These are phyloP conservation scores for Kalaharituber pfeilii DNA, from an alignment of 2,329 filamentous ascomycete species.

Conservation along the genomic window DNA sequence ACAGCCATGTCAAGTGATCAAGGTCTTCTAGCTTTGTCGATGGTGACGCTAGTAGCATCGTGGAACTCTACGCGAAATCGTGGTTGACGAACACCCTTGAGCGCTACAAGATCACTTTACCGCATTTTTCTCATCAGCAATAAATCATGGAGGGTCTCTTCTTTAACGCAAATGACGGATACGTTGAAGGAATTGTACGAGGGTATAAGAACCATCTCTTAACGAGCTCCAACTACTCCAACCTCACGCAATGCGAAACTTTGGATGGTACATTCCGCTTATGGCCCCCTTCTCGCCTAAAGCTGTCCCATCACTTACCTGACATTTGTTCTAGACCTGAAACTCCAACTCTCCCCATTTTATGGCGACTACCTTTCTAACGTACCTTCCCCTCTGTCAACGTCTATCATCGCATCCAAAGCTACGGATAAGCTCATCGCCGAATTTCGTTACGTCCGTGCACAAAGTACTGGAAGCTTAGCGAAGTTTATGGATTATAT, in stretches of 20 bases:
- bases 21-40: background rate
- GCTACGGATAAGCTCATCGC: slow-evolving; percentile 96
- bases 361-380: slow-evolving; percentile 94
- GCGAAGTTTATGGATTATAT: slow-evolving; percentile 95
- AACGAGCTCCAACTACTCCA: slow-evolving; percentile 78
- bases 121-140: background rate
- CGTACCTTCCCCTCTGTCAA: slow-evolving; percentile 90
- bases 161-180: slow-evolving; percentile 91
- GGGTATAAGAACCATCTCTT: slow-evolving; percentile 91
- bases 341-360: slow-evolving; percentile 87
- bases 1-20: background rate
- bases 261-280: slow-evolving; percentile 55
- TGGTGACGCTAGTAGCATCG: background rate
- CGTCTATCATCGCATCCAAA: slow-evolving; percentile 81
- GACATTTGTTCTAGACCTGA: slow-evolving; percentile 53
- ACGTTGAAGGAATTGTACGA: slow-evolving; percentile 91
- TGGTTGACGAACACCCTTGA: too few species aligned
- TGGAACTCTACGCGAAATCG: background rate
- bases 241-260: slow-evolving; percentile 92
- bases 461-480: slow-evolving; percentile 78
- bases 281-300: background rate
- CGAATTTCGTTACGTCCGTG: slow-evolving; percentile 90
- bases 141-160: slow-evolving; percentile 68
- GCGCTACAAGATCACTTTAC: too few species aligned
- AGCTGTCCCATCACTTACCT: slow-evolving; percentile 6